Conservation (phyloP, 208 protist genomes). For the Naegleria lovaniensis region DNA sequence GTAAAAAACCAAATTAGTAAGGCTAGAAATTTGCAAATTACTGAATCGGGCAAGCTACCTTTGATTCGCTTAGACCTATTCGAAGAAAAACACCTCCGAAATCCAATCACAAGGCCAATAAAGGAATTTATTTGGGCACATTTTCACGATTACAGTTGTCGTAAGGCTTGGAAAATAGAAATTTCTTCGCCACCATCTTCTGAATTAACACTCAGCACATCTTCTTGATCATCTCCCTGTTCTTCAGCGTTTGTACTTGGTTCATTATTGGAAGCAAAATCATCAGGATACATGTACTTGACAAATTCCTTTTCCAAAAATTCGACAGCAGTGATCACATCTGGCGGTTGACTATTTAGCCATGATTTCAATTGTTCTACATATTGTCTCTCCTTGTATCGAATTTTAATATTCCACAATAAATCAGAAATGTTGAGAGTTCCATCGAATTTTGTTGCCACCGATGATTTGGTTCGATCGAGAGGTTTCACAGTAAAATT, state of each 20-base stretch:
- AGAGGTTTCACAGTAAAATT: neutral
- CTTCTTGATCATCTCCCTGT: neutral
- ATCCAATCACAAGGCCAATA: no score
- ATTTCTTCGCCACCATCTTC: neutral
- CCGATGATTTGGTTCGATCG: neutral
- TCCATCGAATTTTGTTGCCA: neutral
- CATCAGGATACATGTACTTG: conserved; percentile 7
- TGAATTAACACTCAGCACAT: neutral
- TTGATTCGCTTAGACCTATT: no score
- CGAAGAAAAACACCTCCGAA: no score
- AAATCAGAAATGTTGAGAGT: neutral
- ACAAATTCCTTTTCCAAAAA: conserved; percentile 6
- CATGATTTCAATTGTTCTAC: neutral
- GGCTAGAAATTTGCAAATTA: no score
- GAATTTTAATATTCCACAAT: neutral
- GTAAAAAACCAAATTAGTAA: no score
- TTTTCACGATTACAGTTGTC: neutral
- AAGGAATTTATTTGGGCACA: no score
- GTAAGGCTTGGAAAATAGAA: neutral
- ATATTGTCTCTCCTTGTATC: conserved; percentile 4
- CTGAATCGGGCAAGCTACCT: no score
- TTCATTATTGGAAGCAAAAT: neutral
- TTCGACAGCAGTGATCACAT: neutral
- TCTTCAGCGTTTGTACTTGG: neutral
- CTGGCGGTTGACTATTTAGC: neutral